phyloP scores from a whole-genome alignment of 345 rosid species.

The Eucalyptus pauciflora region DNA sequence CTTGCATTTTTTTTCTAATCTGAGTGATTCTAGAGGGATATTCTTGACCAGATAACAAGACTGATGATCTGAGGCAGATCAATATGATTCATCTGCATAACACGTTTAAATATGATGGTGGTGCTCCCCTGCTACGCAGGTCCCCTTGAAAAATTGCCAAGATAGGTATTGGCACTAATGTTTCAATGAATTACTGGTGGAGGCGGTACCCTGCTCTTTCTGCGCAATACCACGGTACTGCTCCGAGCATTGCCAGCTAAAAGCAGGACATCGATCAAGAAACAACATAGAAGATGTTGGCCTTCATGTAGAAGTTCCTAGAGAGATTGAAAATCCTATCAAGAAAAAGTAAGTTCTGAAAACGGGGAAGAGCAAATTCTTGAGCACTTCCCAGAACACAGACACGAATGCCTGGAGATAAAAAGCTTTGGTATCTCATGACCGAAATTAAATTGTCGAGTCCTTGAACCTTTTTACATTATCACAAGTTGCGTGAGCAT shows the following conservation, averaged over 20 bases:
- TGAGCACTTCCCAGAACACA: conserved; percentile 48
- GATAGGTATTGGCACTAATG: conserved; percentile 81
- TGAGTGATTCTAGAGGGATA: neutral
- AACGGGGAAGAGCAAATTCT: neutral
- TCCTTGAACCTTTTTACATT: neutral
- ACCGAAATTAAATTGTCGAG: neutral
- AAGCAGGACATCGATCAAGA: conserved; percentile 16
- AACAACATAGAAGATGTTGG: conserved; percentile 5
- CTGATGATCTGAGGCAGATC: neutral
- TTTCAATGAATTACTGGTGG: conserved; percentile 61
- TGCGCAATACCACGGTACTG: conserved; percentile 69
- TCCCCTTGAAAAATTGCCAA: conserved; percentile 42
- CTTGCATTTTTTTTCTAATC: too few species aligned
- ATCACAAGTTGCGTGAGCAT: neutral
- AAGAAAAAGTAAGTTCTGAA: conserved; percentile 9
- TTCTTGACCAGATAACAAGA: too few species aligned
- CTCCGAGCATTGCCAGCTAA: conserved; percentile 50
- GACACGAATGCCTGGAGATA: conserved; percentile 46
- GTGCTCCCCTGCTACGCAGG: neutral
- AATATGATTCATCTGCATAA: neutral
- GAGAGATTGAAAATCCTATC: conserved; percentile 22
- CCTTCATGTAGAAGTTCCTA: conserved; percentile 2
- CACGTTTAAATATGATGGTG: neutral
- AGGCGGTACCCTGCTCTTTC: conserved; percentile 47
- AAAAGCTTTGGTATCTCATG: conserved; percentile 27